These are phyloP conservation scores for Botryotinia globosa DNA, from an alignment of 2,329 filamentous ascomycete genomes.

Conservation along the genomic window DNA sequence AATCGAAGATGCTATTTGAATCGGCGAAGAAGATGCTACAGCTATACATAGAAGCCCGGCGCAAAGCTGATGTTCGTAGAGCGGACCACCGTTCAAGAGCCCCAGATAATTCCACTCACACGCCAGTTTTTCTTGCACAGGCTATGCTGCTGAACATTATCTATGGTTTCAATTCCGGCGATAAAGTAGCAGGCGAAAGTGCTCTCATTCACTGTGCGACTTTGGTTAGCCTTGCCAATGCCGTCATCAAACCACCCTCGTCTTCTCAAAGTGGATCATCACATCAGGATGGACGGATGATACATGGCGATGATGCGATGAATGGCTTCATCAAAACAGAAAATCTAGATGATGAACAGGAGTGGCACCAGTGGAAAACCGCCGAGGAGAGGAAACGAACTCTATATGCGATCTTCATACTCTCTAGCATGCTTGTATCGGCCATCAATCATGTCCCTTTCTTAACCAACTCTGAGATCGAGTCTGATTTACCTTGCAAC, in stretches of 20 bases:
- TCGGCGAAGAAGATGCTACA: conserved; percentile 95
- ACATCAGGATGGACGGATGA: conserved; percentile 45
- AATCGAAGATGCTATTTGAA: conserved; percentile 84
- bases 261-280: conserved; percentile 22
- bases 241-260: conserved; percentile 61
- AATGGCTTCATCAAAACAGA: conserved; percentile 46
- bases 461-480: conserved; percentile 90
- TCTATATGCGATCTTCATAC: conserved; percentile 83
- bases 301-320: conserved; percentile 54
- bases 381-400: conserved; percentile 91
- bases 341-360: conserved; percentile 58
- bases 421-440: conserved; percentile 87
- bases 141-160: conserved; percentile 96
- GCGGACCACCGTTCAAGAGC: conserved; percentile 53
- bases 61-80: conserved; percentile 76
- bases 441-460: conserved; percentile 91
- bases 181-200: conserved; percentile 86
- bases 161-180: conserved; percentile 91
- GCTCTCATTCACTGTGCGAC: conserved; percentile 90
- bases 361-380: conserved; percentile 87
- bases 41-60: conserved; percentile 84
- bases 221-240: conserved; percentile 84
- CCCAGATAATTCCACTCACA: conserved; percentile 64
- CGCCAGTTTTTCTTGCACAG: conserved; percentile 92
- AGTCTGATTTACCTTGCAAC: conserved; percentile 84